phyloP scores from a whole-genome alignment of 164 flowering plant genomes.

The Platanus orientalis region DNA sequence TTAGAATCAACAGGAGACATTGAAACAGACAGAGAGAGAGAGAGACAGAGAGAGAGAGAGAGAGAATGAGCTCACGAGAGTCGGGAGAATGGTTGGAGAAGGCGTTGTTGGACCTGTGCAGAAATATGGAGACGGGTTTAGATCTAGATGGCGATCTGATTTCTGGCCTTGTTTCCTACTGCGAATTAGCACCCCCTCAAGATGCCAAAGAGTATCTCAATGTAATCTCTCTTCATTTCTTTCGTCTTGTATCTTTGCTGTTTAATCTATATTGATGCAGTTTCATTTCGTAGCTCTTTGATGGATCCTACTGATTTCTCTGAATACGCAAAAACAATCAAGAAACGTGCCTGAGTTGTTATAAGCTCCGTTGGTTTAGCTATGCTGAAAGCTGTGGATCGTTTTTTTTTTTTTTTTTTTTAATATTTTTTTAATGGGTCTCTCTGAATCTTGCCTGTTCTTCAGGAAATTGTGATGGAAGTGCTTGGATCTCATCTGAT shows the following conservation, averaged over 20 bases:
- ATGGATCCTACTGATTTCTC: background rate
- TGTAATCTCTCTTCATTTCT: conserved; percentile 32
- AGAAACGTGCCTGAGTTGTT: too few species aligned
- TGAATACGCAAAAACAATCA: too few species aligned
- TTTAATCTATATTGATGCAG: too few species aligned
- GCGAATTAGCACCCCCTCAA: conserved; percentile 74
- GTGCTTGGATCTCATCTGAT: background rate
- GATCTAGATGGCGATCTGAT: conserved; percentile 70
- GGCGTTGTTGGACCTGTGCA: conserved; percentile 64
- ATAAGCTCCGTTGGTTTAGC: too few species aligned
- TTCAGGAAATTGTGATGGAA: background rate
- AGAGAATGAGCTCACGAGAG: conserved; percentile 29
- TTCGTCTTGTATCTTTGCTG: too few species aligned
- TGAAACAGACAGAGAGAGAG: too few species aligned
- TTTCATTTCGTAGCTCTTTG: background rate
- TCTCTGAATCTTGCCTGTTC: background rate
- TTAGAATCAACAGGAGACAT: too few species aligned
- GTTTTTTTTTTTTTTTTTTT: too few species aligned
- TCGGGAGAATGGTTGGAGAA: conserved; percentile 82
- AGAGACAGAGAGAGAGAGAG: conserved; percentile 15
- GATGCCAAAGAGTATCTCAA: conserved; percentile 95
- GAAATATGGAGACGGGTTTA: conserved; percentile 49
- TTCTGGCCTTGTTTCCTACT: conserved; percentile 87
- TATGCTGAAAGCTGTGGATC: too few species aligned
- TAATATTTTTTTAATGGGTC: background rate